Conservation (phyloP, 768 basidiomycete species). For the Amanita molliuscula region DNA sequence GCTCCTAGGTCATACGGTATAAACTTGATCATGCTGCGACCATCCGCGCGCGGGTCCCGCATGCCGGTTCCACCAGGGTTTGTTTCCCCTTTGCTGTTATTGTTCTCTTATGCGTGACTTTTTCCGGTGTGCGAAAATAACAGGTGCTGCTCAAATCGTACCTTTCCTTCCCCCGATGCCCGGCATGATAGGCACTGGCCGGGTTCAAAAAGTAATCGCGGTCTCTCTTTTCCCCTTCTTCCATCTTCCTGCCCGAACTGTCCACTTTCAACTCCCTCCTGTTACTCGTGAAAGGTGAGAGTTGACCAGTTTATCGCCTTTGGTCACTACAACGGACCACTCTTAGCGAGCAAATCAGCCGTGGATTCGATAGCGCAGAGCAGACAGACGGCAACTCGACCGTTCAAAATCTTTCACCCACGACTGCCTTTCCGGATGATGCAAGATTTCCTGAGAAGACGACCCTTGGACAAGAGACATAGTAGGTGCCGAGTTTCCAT, state of each 20-base stretch:
- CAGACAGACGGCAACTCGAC: too few species aligned
- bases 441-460: conserved; percentile 1
- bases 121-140: not conserved
- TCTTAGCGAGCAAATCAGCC: too few species aligned
- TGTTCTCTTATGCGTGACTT: conserved; percentile 1
- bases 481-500: not conserved
- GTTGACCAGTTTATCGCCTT: too few species aligned
- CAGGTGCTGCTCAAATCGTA: not conserved
- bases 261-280: not conserved
- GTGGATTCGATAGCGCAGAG: too few species aligned
- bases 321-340: too few species aligned
- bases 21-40: not conserved
- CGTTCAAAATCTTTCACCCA: too few species aligned
- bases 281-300: not conserved
- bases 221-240: not conserved
- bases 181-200: not conserved
- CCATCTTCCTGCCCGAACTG: not conserved
- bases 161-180: not conserved
- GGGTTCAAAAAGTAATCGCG: not conserved
- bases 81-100: conserved; percentile 3
- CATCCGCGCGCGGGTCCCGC: not conserved
- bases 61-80: not conserved
- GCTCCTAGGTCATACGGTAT: not conserved
- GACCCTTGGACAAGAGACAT: conserved; percentile 1
- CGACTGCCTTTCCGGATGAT: not conserved